Percentiles rank a stretch among this genome's conserved stretches.
Evolutionary conservation across 2,329 filamentous ascomycete genomes (phyloP).

Genomic region (Neobulgaria alba): DNA sequence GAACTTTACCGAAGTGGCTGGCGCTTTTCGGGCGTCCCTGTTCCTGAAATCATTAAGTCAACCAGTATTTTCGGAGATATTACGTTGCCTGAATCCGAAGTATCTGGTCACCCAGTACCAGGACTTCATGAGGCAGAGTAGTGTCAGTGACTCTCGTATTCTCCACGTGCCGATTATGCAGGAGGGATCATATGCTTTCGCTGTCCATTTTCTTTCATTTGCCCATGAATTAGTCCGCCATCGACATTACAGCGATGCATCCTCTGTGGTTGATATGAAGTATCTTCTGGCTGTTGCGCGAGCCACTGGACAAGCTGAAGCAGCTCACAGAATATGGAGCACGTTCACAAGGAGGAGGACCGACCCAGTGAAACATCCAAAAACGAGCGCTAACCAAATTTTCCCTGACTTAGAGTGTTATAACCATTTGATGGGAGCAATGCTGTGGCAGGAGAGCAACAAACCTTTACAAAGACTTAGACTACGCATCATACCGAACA

Average conservation of each 20-base stretch:
- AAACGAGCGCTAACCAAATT: conserved; percentile 4
- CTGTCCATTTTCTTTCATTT: conserved; percentile 17
- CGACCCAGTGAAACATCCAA: not conserved
- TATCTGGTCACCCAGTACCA: conserved; percentile 40
- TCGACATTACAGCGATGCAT: conserved; percentile 30
- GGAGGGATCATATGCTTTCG: conserved; percentile 16
- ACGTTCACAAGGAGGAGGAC: not conserved
- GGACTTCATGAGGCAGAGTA: conserved; percentile 39
- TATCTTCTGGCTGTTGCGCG: conserved; percentile 44
- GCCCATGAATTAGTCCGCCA: conserved; percentile 29
- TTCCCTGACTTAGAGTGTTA: conserved; percentile 43
- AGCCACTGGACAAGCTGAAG: conserved; percentile 35
- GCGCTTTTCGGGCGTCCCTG: conserved; percentile 18
- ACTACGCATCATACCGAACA: conserved; percentile 27
- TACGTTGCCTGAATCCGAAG: conserved; percentile 52
- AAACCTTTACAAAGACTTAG: conserved; percentile 30
- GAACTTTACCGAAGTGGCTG: conserved; percentile 8
- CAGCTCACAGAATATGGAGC: conserved; percentile 39
- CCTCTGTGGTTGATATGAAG: conserved; percentile 41
- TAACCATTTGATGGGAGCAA: conserved; percentile 44
- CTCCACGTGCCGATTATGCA: conserved; percentile 5
- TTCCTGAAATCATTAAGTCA: conserved; percentile 38
- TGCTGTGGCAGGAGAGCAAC: conserved; percentile 37
- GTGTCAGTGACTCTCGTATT: conserved; percentile 35
- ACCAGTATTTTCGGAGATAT: conserved; percentile 52